These are phyloP conservation scores for Boletus speciosus DNA, from an alignment of 768 basidiomycete species.

Conservation along the genomic window DNA sequence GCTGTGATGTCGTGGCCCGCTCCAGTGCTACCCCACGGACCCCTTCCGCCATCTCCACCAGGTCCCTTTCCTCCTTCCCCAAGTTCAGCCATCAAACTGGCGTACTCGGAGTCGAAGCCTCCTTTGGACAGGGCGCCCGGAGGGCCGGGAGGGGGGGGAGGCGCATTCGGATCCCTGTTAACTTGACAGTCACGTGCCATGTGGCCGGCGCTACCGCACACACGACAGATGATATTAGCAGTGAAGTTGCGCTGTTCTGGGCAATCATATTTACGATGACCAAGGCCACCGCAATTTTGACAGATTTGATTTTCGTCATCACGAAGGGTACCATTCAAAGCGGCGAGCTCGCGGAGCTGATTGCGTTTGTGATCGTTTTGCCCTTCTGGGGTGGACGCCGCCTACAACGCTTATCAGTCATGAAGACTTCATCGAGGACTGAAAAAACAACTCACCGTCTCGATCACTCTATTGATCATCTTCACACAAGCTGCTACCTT, in stretches of 20 bases:
- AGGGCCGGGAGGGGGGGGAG: constrained; percentile 42
- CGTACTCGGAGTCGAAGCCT: constrained; percentile 97
- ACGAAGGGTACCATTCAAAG: constrained; percentile 95
- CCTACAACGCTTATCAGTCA: constrained; percentile 45
- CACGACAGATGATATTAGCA: constrained; percentile 98
- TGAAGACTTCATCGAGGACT: not conserved
- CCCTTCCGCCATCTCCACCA: constrained; percentile 50
- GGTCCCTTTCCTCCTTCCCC: constrained; percentile 73
- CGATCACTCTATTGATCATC: constrained; percentile 96
- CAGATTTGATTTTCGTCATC: constrained; percentile 99
- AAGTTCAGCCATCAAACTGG: constrained; percentile 94
- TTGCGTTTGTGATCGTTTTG: constrained; percentile 99
- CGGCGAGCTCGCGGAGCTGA: constrained; percentile 95
- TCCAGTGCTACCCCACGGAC: constrained; percentile 63
- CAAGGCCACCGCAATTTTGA: constrained; percentile 92
- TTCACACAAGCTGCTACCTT: constrained; percentile 90
- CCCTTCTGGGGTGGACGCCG: constrained; percentile 97
- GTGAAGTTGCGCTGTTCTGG: constrained; percentile 98
- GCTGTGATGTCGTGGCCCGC: constrained; percentile 54
- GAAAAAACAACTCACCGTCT: constrained; percentile 64
- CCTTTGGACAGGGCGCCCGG: constrained; percentile 49
- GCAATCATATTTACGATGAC: constrained; percentile 98
- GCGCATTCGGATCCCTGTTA: constrained; percentile 83
- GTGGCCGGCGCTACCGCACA: constrained; percentile 97
- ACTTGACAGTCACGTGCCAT: constrained; percentile 98